Percentiles rank a stretch among this genome's conserved stretches.
Conservation (phyloP, 768 basidiomycete species). For the Pilatotrama ljubarskyi region DNA sequence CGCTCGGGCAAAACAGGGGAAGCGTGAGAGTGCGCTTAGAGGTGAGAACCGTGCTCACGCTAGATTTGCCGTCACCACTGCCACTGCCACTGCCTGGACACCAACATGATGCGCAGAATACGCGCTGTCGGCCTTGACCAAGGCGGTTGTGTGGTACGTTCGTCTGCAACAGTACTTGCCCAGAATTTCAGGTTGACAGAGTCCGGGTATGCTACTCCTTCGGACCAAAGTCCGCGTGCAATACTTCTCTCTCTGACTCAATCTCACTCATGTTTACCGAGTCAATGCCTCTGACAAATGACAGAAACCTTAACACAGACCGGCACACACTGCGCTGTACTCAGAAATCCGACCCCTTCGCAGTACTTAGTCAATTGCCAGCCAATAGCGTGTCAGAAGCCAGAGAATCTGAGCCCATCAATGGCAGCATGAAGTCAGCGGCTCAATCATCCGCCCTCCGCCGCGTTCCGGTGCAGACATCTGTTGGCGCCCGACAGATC, state of each 20-base stretch:
- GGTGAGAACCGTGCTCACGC: not conserved
- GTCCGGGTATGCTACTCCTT: not conserved
- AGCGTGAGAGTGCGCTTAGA: not conserved
- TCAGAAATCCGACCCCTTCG: not conserved
- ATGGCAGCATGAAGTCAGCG: not conserved
- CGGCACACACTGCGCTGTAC: not conserved
- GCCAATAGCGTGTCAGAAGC: not conserved
- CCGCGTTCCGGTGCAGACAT: conserved; percentile 13
- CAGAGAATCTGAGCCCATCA: conserved; percentile 6
- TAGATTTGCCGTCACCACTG: conserved; percentile 2
- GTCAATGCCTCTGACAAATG: not conserved
- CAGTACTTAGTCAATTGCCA: not conserved
- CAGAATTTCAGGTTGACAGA: not conserved
- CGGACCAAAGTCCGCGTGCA: not conserved
- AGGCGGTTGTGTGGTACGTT: too few species aligned
- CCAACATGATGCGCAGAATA: not conserved
- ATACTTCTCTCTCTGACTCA: not conserved
- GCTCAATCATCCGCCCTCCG: conserved; percentile 15
- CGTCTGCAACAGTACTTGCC: too few species aligned
- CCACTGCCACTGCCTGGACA: not conserved
- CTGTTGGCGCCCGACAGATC: not conserved
- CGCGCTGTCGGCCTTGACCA: too few species aligned
- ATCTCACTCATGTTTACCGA: not conserved
- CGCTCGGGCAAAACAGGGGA: conserved; percentile 10
- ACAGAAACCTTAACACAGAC: not conserved